phyloP scores from a whole-genome alignment of 768 basidiomycete species.

The Dentipellis sp. region DNA sequence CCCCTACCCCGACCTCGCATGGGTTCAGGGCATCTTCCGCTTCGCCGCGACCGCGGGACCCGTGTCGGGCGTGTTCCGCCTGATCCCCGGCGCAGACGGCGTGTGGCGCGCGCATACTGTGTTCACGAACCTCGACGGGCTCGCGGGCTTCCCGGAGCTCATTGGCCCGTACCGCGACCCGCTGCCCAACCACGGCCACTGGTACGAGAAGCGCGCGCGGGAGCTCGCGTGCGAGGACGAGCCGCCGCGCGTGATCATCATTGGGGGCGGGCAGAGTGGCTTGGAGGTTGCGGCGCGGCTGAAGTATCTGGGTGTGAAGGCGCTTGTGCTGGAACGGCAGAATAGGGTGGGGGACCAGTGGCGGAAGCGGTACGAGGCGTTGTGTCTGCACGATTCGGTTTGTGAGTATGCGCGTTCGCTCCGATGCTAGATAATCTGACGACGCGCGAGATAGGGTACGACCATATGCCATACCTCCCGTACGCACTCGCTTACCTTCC shows the following conservation, averaged over 20 bases:
- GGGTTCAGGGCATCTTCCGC: slow-evolving; percentile 33
- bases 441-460: slow-evolving; percentile 29
- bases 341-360: slow-evolving; percentile 52
- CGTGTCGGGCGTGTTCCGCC: slow-evolving; percentile 34
- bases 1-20: slow-evolving; percentile 28
- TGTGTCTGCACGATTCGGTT: slow-evolving; percentile 60
- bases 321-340: slow-evolving; percentile 56
- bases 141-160: slow-evolving; percentile 37
- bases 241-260: slow-evolving; percentile 43
- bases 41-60: slow-evolving; percentile 34
- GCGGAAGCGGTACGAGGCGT: slow-evolving; percentile 56
- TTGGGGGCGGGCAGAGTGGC: slow-evolving; percentile 45
- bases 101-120: slow-evolving; percentile 38
- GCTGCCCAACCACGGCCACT: slow-evolving; percentile 30
- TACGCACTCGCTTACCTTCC: slow-evolving; percentile 5
- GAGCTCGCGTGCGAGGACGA: slow-evolving; percentile 30
- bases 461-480: slow-evolving; percentile 41
- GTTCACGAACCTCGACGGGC: slow-evolving; percentile 42
- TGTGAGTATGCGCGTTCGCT: slow-evolving; percentile 33
- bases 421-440: background rate
- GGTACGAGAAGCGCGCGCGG: slow-evolving; percentile 27
- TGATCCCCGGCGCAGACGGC: slow-evolving; percentile 33
- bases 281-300: slow-evolving; percentile 51
- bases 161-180: slow-evolving; percentile 24
- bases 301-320: slow-evolving; percentile 37